Evolutionary conservation across 768 basidiomycete species (phyloP).

Genomic region (Roridomyces roridus): DNA sequence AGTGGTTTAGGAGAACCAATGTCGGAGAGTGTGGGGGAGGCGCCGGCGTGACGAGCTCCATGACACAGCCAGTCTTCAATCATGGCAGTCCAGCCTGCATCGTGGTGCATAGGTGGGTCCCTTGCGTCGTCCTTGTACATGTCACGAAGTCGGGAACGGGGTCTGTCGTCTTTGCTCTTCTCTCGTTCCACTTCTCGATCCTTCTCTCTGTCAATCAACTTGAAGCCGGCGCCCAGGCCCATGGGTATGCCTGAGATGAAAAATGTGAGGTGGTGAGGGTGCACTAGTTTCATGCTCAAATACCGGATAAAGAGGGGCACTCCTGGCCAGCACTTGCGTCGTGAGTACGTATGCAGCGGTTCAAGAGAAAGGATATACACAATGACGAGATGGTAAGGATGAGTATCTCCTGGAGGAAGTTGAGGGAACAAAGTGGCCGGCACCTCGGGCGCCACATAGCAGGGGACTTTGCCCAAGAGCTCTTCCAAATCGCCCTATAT

Average conservation of each 20-base stretch:
- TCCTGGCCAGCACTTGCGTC: slow-evolving; percentile 66
- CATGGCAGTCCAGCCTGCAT: slow-evolving; percentile 73
- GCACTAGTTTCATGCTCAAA: slow-evolving; percentile 15
- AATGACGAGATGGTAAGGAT: slow-evolving; percentile 82
- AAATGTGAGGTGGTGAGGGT: background rate
- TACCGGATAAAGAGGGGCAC: slow-evolving; percentile 82
- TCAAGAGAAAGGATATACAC: slow-evolving; percentile 48
- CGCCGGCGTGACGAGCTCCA: slow-evolving; percentile 37
- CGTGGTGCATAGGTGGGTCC: slow-evolving; percentile 36
- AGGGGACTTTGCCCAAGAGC: slow-evolving; percentile 66
- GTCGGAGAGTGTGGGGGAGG: slow-evolving; percentile 47
- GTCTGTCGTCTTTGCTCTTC: slow-evolving; percentile 42
- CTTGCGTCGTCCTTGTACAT: slow-evolving; percentile 43
- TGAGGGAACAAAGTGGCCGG: slow-evolving; percentile 47
- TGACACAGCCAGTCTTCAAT: slow-evolving; percentile 77
- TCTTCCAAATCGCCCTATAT: slow-evolving; percentile 77
- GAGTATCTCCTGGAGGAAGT: slow-evolving; percentile 55
- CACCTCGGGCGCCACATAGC: slow-evolving; percentile 39
- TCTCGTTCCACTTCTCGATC: slow-evolving; percentile 49
- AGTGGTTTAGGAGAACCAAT: slow-evolving; percentile 50
- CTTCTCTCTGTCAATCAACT: slow-evolving; percentile 60
- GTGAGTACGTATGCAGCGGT: slow-evolving; percentile 11
- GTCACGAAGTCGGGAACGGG: slow-evolving; percentile 31
- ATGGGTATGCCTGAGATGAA: slow-evolving; percentile 67
- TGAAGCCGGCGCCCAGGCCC: slow-evolving; percentile 81